These are phyloP conservation scores for Annulohypoxylon bovei DNA, from an alignment of 495 filamentous ascomycete genomes.

Conservation along the genomic window DNA sequence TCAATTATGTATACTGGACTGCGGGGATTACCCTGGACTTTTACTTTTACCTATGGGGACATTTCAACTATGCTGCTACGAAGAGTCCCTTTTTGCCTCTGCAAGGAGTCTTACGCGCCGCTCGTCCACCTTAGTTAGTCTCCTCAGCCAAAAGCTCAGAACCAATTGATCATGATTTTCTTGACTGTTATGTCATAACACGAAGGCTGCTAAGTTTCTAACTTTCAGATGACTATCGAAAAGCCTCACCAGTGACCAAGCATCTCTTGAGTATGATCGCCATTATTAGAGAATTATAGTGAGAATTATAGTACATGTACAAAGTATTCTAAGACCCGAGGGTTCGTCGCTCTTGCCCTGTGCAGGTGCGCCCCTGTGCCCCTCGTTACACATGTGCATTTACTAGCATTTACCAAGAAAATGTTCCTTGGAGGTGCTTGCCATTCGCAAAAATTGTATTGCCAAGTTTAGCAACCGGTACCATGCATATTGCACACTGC, in stretches of 20 bases:
- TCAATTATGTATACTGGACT: slow-evolving; percentile 9
- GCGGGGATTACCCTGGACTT: slow-evolving; percentile 30
- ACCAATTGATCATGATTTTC: slow-evolving; percentile 27
- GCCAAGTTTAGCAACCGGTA: slow-evolving; percentile 16
- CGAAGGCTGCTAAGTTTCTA: background rate
- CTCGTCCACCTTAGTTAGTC: slow-evolving; percentile 33
- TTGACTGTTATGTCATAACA: slow-evolving; percentile 23
- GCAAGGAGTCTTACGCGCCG: slow-evolving; percentile 35
- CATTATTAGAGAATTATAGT: background rate
- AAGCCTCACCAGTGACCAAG: slow-evolving; percentile 2
- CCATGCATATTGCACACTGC: slow-evolving; percentile 32
- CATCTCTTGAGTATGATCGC: background rate
- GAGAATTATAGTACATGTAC: background rate
- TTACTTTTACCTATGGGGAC: slow-evolving; percentile 1
- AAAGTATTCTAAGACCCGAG: slow-evolving; percentile 8
- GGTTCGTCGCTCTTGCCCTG: background rate
- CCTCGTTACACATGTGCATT: slow-evolving; percentile 28
- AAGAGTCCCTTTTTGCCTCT: slow-evolving; percentile 17
- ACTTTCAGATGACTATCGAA: background rate
- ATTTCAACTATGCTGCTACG: slow-evolving; percentile 1
- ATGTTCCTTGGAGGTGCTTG: slow-evolving; percentile 1
- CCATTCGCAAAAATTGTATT: slow-evolving; percentile 6
- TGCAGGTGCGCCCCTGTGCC: slow-evolving; percentile 8
- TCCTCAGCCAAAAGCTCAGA: slow-evolving; percentile 16
- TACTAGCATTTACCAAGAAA: slow-evolving; percentile 12